Evolutionary conservation across 2,329 filamentous ascomycete species (phyloP), one percentile per base, ranked within the genome.

Genomic region (Penicillium sp.): DNA sequence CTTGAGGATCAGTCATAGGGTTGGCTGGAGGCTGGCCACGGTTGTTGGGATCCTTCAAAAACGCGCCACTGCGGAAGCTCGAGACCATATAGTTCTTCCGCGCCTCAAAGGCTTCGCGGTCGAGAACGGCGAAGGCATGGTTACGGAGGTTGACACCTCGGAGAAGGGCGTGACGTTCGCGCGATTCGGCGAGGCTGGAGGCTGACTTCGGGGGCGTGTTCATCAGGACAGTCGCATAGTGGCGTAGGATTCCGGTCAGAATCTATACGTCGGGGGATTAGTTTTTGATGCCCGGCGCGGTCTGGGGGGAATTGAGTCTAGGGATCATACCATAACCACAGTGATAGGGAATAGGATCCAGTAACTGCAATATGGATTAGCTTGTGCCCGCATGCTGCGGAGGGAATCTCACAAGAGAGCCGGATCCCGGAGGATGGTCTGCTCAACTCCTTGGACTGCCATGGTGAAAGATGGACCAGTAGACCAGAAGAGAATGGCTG

Each of bases 291-390:
- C 16, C 38, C 4, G 6, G 2, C 38, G 41, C 22, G 20, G 6
- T 42, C 38, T 5, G n/a, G 13, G 5, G 6, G 7, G 9, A 8
- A 22, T 41, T 23, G 5, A 26, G 16, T 9, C 35, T 10, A 10
- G 23, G 16, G 36, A 38, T 9, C 48, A 38, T 74, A 87, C 85
- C 94, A 98, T 98, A 66, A 98, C 93, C 61, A 95, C 79, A 38
- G 91, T 95, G 69, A 98, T 98, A 52, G 93, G 93, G 54, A 96
- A 85, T 50, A 98, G 79, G 72, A 98, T 98, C 93, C 93, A 98
- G 78, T 96, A 97, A 75, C 93, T 98, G 42, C 14, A 35, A 39
- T 22, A 31, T 26, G 44, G 14, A 46, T 58, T 40, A 60, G 59
- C 42, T 37, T 23, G 24, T 47, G 36, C 40, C 40, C 27, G 28